These are phyloP conservation scores for Sporothrix globosa DNA, from an alignment of 2,329 filamentous ascomycete genomes.

Conservation along the genomic window DNA sequence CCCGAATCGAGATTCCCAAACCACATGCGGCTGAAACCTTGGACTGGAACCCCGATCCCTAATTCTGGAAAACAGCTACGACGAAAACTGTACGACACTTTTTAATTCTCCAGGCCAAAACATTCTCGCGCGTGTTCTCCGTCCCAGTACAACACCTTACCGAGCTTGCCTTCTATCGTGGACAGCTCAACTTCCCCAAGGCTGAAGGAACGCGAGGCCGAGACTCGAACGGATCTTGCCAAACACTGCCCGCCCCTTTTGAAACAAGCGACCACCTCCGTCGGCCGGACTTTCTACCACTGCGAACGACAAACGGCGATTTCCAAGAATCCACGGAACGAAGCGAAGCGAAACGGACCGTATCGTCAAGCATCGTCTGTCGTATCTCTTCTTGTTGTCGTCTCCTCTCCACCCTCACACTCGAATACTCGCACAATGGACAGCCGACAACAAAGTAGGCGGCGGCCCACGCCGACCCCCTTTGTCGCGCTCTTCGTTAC, in stretches of 20 bases:
- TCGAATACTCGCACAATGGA: conserved; percentile 9
- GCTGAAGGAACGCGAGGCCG: not conserved
- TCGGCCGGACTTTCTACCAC: too few species aligned
- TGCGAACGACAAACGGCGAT: not conserved
- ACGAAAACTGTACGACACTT: not conserved
- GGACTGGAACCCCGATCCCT: not conserved
- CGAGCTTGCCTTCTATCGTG: too few species aligned
- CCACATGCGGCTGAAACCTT: conserved; percentile 5
- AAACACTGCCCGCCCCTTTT: not conserved
- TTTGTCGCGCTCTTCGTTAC: not conserved
- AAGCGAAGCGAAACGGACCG: not conserved
- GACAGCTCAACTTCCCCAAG: not conserved
- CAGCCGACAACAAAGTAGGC: conserved; percentile 10
- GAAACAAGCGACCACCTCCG: not conserved
- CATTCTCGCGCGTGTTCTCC: not conserved
- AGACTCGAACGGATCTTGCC: not conserved
- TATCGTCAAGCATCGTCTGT: not conserved
- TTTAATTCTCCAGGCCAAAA: not conserved
- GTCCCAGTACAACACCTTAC: too few species aligned
- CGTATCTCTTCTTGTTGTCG: too few species aligned
- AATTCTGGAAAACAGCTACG: not conserved
- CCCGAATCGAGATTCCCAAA: conserved; percentile 9
- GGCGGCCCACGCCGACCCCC: not conserved
- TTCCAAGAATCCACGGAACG: too few species aligned
- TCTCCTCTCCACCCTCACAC: not conserved